These are phyloP conservation scores for Triangularia setosa DNA, from an alignment of 2,329 filamentous ascomycete species.

Conservation along the genomic window DNA sequence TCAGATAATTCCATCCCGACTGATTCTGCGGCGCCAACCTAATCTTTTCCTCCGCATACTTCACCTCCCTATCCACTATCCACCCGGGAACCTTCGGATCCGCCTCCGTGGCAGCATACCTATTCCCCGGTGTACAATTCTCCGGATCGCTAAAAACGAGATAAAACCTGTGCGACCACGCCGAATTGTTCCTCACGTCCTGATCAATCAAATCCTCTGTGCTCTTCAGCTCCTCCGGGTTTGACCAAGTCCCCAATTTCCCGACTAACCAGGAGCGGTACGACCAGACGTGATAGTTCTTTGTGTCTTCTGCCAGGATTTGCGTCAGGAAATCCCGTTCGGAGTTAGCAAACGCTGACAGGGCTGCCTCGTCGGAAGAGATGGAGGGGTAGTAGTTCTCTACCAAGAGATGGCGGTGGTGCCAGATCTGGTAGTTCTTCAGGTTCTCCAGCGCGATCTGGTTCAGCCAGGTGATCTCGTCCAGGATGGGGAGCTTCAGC, in stretches of 20 bases:
- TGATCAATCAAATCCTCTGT: conserved; percentile 68
- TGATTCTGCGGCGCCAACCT: conserved; percentile 84
- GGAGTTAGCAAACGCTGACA: conserved; percentile 55
- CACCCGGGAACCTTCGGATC: conserved; percentile 57
- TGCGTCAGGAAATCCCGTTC: conserved; percentile 72
- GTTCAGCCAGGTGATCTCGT: conserved; percentile 85
- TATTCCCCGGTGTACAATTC: conserved; percentile 42
- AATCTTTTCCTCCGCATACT: conserved; percentile 70
- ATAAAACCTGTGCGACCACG: conserved; percentile 96
- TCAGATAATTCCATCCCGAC: conserved; percentile 88
- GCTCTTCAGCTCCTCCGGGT: conserved; percentile 61
- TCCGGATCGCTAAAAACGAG: conserved; percentile 70
- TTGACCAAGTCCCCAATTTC: conserved; percentile 63
- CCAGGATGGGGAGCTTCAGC: conserved; percentile 59
- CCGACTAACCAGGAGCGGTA: conserved; percentile 73
- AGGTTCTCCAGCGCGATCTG: conserved; percentile 74
- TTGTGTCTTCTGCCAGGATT: conserved; percentile 83
- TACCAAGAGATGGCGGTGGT: conserved; percentile 63
- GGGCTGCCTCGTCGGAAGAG: conserved; percentile 53
- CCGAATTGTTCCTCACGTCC: conserved; percentile 93
- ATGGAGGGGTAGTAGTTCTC: conserved; percentile 57
- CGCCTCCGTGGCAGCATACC: conserved; percentile 41
- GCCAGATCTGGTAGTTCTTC: conserved; percentile 99
- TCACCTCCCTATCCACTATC: conserved; percentile 69
- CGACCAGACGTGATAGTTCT: conserved; percentile 99